Base-by-base conservation (phyloP, 2,329 filamentous ascomycete species). In the Monosporascus sp. region DNA sequence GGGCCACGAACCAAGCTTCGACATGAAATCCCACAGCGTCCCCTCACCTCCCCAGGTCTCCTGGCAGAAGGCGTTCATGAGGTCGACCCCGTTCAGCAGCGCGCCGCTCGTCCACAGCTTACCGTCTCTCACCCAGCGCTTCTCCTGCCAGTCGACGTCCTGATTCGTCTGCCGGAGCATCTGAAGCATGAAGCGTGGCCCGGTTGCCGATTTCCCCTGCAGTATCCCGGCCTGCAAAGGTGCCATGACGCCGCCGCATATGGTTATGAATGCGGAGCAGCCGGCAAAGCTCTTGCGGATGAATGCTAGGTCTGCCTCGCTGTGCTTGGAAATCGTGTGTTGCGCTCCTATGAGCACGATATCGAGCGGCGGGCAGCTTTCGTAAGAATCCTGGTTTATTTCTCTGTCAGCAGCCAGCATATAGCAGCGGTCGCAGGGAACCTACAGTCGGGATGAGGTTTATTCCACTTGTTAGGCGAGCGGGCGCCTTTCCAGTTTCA, bases 261-360 rank as follows among this genome's bases (percentile, higher is more conserved):
- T 66, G 49, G 63, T 64, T 15, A 76, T 52, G 58, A 74, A 74
- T 2, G 71, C 72, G 8, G 65, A 45, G 60, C 67, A 72, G 7
- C 65, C 55, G 0, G 65, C 61, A 58, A 66, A 69, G 8, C 60
- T 53, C 54, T 72, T 70, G 48, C 68, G 70, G 40, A 74, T 56
- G 56, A 68, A 76, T 7, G 59, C 61, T 2, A 71, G 54, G 51
- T 76, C 73, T 5, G 58, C 55, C 9, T 66, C 62, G n/a, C 48
- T 71, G 3, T 63, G 59, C 5, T 56, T 53, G 50, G 75, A 70
- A 2, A 40, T 48, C 1, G 55, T 4, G 14, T 62, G 38, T 37
- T 68, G 60, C 6, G 74, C 73, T 1, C 74, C 73, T 51, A 75
- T 70, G 44, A 76, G 64, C 18, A 70, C 68, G 48, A 75, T 68